phyloP scores from a whole-genome alignment of 495 filamentous ascomycete species.

The Xylaria telfairii region DNA sequence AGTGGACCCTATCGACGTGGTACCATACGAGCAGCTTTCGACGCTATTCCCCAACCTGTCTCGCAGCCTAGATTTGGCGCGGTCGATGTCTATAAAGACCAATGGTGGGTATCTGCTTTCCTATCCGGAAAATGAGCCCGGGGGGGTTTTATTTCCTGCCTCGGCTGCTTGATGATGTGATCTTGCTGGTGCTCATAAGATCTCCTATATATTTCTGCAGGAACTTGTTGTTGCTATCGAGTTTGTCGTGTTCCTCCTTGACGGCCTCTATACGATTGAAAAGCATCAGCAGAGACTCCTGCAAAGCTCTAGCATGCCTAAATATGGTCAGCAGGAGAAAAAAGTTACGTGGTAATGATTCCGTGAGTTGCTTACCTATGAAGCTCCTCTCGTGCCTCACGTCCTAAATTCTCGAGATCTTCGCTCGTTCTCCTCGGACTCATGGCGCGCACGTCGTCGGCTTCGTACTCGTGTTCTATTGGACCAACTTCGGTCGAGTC shows the following conservation, averaged over 20 bases:
- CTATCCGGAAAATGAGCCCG: not conserved
- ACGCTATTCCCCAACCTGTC: not conserved
- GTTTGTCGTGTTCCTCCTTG: constrained; percentile 89
- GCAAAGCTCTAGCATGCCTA: constrained; percentile 86
- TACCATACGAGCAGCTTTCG: not conserved
- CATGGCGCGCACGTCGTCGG: constrained; percentile 91
- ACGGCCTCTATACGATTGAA: constrained; percentile 95
- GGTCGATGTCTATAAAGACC: constrained; percentile 4
- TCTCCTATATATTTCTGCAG: constrained; percentile 90
- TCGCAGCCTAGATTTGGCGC: constrained; percentile 9
- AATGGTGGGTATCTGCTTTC: constrained; percentile 1
- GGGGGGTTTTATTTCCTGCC: constrained; percentile 53
- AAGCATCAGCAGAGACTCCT: constrained; percentile 84
- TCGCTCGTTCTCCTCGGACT: constrained; percentile 89
- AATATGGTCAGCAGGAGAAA: constrained; percentile 32
- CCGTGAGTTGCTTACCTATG: constrained; percentile 57
- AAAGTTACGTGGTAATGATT: constrained; percentile 50
- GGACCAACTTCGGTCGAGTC: constrained; percentile 73
- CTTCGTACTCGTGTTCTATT: constrained; percentile 68
- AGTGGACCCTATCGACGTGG: not conserved
- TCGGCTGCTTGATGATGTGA: constrained; percentile 64
- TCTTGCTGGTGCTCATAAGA: constrained; percentile 81
- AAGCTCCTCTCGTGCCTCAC: constrained; percentile 69
- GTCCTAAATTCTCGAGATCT: constrained; percentile 83
- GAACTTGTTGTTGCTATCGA: constrained; percentile 93